Percentiles rank a stretch among this genome's conserved stretches.
These are phyloP conservation scores for Talaromyces sp. DNA, from an alignment of 2,329 filamentous ascomycete genomes.

Conservation along the genomic window DNA sequence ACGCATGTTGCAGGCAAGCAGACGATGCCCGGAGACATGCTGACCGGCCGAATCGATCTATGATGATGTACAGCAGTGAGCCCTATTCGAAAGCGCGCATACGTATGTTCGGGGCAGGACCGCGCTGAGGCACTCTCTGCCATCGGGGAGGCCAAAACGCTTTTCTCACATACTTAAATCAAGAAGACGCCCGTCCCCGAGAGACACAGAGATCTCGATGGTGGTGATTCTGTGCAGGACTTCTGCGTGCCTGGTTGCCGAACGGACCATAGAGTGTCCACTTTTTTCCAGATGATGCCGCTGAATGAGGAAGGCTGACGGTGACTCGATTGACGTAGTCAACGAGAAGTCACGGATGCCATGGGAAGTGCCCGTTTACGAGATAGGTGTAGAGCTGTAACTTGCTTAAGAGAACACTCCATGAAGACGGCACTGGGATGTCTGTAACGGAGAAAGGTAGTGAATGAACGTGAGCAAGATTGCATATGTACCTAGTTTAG, in stretches of 20 bases:
- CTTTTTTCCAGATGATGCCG: not conserved
- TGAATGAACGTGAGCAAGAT: not conserved
- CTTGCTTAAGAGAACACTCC: not conserved
- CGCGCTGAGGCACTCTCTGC: not conserved
- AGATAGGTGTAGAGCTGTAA: not conserved
- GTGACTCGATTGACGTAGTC: not conserved
- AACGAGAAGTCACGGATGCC: not conserved
- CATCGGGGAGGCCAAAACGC: not conserved
- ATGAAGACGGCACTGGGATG: not conserved
- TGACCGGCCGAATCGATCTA: not conserved
- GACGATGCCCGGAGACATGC: not conserved
- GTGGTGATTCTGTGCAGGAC: not conserved
- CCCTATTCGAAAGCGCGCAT: not conserved
- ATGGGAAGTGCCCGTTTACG: not conserved
- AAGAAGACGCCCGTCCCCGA: not conserved
- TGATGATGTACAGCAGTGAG: not conserved
- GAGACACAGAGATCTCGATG: not conserved
- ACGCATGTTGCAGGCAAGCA: not conserved
- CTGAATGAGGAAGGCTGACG: not conserved
- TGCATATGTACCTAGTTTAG: too few relatives aligned
- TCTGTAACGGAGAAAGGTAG: not conserved
- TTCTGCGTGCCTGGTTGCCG: not conserved
- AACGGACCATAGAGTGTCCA: not conserved
- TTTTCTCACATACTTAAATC: not conserved
- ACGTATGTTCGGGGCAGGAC: not conserved